Evolutionary conservation across 1,139 yeast species (phyloP).

Genomic region (Debaryomycetaceae sp.): DNA sequence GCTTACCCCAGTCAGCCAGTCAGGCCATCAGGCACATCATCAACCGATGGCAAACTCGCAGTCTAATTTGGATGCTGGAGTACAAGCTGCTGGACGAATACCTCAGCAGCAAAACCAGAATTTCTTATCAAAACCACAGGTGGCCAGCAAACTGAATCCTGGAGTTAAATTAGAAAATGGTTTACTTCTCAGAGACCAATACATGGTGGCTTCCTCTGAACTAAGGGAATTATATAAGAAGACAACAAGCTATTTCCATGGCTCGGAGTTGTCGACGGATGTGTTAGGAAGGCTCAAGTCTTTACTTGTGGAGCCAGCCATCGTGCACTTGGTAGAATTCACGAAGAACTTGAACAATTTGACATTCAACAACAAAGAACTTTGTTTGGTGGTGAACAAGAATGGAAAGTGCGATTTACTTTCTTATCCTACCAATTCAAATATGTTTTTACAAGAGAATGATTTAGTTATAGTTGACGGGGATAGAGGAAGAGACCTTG

Average conservation of each 20-base stretch:
- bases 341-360: slow-evolving; percentile 42
- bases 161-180: slow-evolving; percentile 52
- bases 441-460: slow-evolving; percentile 46
- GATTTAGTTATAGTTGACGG: slow-evolving; percentile 51
- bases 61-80: neutral
- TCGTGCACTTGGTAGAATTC: slow-evolving; percentile 35
- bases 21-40: neutral
- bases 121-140: neutral
- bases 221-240: slow-evolving; percentile 41
- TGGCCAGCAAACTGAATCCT: neutral
- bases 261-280: slow-evolving; percentile 24
- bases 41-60: neutral
- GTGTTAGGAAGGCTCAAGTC: slow-evolving; percentile 36
- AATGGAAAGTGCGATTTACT: slow-evolving; percentile 55
- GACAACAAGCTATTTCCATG: slow-evolving; percentile 49
- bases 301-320: slow-evolving; percentile 27
- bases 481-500: slow-evolving; percentile 49
- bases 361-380: slow-evolving; percentile 40
- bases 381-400: slow-evolving; percentile 50
- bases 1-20: neutral
- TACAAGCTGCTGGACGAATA: neutral
- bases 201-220: slow-evolving; percentile 52
- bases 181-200: slow-evolving; percentile 46
- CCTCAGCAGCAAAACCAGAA: neutral
- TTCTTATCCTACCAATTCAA: slow-evolving; percentile 44